These are phyloP conservation scores for Rhodotorula taiwanensis DNA, from an alignment of 768 basidiomycete genomes.

Conservation along the genomic window DNA sequence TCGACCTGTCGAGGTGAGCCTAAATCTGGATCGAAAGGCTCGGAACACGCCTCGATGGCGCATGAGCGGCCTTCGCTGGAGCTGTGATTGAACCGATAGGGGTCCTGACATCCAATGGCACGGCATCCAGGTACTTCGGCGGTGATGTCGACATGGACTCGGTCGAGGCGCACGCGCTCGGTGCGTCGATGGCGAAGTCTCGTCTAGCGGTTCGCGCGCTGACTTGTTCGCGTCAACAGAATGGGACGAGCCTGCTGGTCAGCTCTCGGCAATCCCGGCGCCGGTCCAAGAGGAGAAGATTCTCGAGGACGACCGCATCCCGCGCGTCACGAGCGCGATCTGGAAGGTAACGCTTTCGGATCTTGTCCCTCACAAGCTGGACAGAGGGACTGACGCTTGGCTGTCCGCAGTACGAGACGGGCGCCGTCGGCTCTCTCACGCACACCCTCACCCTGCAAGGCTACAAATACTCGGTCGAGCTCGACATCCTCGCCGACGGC, in stretches of 20 bases:
- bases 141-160: slow-evolving; percentile 66
- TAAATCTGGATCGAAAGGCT: too few species aligned
- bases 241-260: slow-evolving; percentile 45
- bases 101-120: background rate
- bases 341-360: too few species aligned
- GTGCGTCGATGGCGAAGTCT: background rate
- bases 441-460: slow-evolving; percentile 90
- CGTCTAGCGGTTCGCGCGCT: too few species aligned
- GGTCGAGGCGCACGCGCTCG: slow-evolving; percentile 71
- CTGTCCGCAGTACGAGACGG: slow-evolving; percentile 90
- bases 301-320: slow-evolving; percentile 78
- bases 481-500: slow-evolving; percentile 63
- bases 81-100: too few species aligned
- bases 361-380: too few species aligned
- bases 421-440: slow-evolving; percentile 85
- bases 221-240: slow-evolving; percentile 44
- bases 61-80: too few species aligned
- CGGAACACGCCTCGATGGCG: too few species aligned
- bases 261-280: slow-evolving; percentile 45
- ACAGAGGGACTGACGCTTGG: too few species aligned
- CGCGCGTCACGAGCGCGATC: slow-evolving; percentile 82
- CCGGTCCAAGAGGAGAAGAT: slow-evolving; percentile 46
- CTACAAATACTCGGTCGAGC: slow-evolving; percentile 40
- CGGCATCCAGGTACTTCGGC: slow-evolving; percentile 6
- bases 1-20: background rate